Evolutionary conservation across 2,329 filamentous ascomycete species (phyloP), one percentile per base, ranked within the genome.

Genomic region (Cladophialophora yegresii): DNA sequence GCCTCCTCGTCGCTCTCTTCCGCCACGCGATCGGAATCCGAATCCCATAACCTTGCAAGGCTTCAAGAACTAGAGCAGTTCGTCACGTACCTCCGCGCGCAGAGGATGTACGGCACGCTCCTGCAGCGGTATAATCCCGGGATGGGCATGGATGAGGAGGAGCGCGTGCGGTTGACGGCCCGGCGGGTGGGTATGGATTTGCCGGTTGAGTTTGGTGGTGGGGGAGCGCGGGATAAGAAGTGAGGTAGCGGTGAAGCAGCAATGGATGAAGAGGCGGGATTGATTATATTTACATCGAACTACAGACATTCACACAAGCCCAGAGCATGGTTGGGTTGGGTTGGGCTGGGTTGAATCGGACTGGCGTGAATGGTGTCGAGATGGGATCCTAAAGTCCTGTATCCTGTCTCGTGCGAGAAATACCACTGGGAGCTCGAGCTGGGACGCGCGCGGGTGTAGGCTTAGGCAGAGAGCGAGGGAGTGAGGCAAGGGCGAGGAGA

Each of bases 71-170:
- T 87, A n/a, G 86, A 91, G 68, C 92, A 98, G 77, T 87, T 92
- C 70, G 78, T 92, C 28, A 84, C 87, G 63, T 98, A 96, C 75
- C 83, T 95, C 22, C 86, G 86, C 71, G 89, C 93, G n/a, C 95
- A 99, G 81, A 83, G 93, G 58, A 85, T 86, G 75, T 97, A 98
- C 76, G 84, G 86, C 28, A 88, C 86, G 16, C 80, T 98, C 50
- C 77, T 98, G 43, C 93, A 97, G 78, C 84, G 93, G 71, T 98
- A 99, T 79, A 98, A 98, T 77, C 92, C 92, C 0, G 92, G 93
- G 20, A 91, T 96, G 87, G 85, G 86, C 70, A 91, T 96, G 89
- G 87, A 89, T 75, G 87, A 96, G 78, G 83, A 87, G 74, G 93
- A 98, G 80, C 84, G 91, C 66, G 87, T 97, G 49, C 81, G 91